These are phyloP conservation scores for Pecoramyces ruminantium DNA, from an alignment of 192 early-diverging fungal species.

Conservation along the genomic window DNA sequence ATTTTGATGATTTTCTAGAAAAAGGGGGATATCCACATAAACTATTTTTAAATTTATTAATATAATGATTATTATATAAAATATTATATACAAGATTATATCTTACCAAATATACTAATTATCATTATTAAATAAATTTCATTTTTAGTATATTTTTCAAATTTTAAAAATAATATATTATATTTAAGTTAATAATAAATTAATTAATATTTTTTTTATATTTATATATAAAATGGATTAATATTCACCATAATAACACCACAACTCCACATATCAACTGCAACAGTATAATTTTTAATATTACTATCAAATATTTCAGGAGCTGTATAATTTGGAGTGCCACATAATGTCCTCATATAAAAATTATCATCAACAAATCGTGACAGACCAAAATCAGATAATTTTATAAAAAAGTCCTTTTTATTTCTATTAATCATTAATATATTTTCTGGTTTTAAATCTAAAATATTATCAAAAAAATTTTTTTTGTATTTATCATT, in stretches of 20 bases:
- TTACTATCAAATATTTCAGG: background rate
- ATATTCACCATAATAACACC: background rate
- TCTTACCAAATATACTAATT: background rate
- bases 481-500: no score
- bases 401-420: background rate
- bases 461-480: background rate
- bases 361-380: background rate
- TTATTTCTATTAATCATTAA: background rate
- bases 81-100: no score
- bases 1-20: background rate
- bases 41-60: background rate
- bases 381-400: background rate
- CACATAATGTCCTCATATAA: background rate
- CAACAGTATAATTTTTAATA: background rate
- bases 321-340: background rate
- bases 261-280: background rate
- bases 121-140: no score
- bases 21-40: background rate
- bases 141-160: no score
- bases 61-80: no score
- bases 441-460: background rate
- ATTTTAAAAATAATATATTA: no score
- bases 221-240: no score
- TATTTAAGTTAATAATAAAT: no score
- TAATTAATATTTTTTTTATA: no score